These are phyloP conservation scores for Ophiosphaerella narmari DNA, from an alignment of 2,329 filamentous ascomycete genomes.

Conservation along the genomic window DNA sequence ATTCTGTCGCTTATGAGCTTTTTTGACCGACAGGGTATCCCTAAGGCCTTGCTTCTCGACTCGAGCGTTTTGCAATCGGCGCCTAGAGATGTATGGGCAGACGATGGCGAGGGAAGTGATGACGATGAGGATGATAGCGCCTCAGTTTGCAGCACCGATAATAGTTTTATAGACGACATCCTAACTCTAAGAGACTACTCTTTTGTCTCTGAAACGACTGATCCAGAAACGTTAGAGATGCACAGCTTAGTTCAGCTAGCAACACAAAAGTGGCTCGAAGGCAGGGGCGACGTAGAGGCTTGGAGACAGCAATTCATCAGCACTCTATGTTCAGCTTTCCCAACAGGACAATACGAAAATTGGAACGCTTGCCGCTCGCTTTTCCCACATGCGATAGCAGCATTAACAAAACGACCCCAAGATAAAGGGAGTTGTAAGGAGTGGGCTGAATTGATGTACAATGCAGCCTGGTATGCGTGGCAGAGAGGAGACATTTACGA, in stretches of 20 bases:
- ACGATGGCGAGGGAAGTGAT: background rate
- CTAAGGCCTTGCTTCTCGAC: conserved; percentile 11
- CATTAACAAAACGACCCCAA: background rate
- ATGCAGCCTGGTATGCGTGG: conserved; percentile 9
- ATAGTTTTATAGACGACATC: conserved; percentile 37
- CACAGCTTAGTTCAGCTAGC: conserved; percentile 50
- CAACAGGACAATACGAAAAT: conserved; percentile 9
- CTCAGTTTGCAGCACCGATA: background rate
- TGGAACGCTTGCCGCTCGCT: conserved; percentile 5
- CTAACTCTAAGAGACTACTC: conserved; percentile 43
- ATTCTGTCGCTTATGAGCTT: conserved; percentile 55
- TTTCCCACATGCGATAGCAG: conserved; percentile 8
- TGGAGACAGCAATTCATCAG: conserved; percentile 26
- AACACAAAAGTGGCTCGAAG: conserved; percentile 19
- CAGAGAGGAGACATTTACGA: conserved; percentile 1
- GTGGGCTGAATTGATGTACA: conserved; percentile 9
- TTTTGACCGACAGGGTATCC: conserved; percentile 51
- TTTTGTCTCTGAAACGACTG: conserved; percentile 35
- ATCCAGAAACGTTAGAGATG: conserved; percentile 46
- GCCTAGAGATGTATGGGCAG: background rate
- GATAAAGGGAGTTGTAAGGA: background rate
- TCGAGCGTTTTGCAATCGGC: background rate
- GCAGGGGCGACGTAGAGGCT: conserved; percentile 21
- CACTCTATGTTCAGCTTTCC: conserved; percentile 6
- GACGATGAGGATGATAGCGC: too few relatives aligned